Conservation (phyloP, 73 alveolate genomes). For the Symbiodinium pilosum region DNA sequence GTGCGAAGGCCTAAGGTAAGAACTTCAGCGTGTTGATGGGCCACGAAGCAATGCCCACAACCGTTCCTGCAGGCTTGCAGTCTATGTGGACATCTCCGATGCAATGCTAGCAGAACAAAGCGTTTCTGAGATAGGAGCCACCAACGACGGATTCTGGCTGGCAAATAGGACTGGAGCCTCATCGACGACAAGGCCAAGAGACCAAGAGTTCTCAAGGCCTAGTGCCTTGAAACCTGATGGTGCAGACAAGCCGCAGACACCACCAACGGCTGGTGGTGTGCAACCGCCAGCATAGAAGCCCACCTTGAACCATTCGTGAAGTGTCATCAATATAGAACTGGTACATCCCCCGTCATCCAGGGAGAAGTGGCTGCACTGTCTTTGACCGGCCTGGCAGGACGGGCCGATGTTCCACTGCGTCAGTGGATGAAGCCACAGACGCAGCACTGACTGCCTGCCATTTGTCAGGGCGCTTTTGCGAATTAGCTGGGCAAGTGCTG, state of each 20-base stretch:
- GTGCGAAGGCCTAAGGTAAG: not conserved
- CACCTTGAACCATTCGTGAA: not conserved
- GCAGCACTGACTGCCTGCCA: conserved; percentile 69
- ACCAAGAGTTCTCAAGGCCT: too few species aligned
- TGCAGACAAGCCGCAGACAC: not conserved
- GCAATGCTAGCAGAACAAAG: too few species aligned
- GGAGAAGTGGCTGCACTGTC: too few species aligned
- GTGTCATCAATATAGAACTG: not conserved
- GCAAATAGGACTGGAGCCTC: conserved; percentile 82
- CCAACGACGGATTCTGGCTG: conserved; percentile 89
- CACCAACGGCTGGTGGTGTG: not conserved
- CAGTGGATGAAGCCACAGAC: conserved; percentile 87
- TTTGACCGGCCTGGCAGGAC: conserved; percentile 46
- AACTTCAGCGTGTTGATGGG: conserved; percentile 79
- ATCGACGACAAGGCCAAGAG: not conserved
- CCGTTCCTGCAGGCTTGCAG: conserved; percentile 11
- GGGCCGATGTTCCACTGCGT: conserved; percentile 93
- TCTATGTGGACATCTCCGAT: too few species aligned
- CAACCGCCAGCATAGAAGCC: not conserved
- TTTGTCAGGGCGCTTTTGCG: too few species aligned
- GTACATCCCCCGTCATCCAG: too few species aligned
- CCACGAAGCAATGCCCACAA: conserved; percentile 80
- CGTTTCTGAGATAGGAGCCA: not conserved
- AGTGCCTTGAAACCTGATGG: not conserved
- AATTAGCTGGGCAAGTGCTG: too few species aligned